Base-by-base conservation (phyloP, 164 flowering plant species). In the Vitis rotundifolia region DNA sequence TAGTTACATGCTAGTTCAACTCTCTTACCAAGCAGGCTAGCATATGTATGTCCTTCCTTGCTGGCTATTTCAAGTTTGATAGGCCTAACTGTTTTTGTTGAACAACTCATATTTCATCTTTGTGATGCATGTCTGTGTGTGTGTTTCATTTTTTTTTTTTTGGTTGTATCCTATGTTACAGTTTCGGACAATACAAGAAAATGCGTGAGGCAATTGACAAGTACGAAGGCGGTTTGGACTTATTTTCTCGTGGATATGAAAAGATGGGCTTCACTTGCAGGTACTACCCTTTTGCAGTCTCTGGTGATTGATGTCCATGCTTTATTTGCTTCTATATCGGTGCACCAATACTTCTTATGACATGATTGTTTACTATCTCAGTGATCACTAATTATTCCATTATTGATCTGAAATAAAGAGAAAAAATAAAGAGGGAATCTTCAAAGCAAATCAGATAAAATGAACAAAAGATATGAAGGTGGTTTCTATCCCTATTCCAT, bases 241-340 rank as follows among this genome's bases (percentile, higher is more conserved):
- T 63, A 12, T 94, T 94, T 82, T 92, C 97, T 78, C 89, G 98
- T 82, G 98, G 98, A 37, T 94, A 94, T 80, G 97, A 94, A 79
- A 93, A 89, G 79, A 73, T 91, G 69, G 99, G 98, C 60, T 96
- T 96, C 77, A 81, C 60, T 47, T 79, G 85, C 77, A 86, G 94
- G 94, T 88, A 78, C 49, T 14, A 50, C 16, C 54, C 26, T 58
- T 68, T 58, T 11, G 3, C 48, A 16, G 18, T 68, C 29, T 54
- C 8, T 3, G 11, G 2, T 6, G 59, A 18, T 13, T 8, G 12
- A 50, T 55, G 14, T 18, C 66, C 49, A 22, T 44, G 29, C 31
- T 44, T 8, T 11, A 48, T 57, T 47, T 3, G 0, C 19, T 57
- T 11, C 37, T 72, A 15, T 49, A 31, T 55, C 67, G 44, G 49